These are phyloP conservation scores for Acanthamoeba culbertsoni DNA, from an alignment of 208 protist genomes.

Conservation along the genomic window DNA sequence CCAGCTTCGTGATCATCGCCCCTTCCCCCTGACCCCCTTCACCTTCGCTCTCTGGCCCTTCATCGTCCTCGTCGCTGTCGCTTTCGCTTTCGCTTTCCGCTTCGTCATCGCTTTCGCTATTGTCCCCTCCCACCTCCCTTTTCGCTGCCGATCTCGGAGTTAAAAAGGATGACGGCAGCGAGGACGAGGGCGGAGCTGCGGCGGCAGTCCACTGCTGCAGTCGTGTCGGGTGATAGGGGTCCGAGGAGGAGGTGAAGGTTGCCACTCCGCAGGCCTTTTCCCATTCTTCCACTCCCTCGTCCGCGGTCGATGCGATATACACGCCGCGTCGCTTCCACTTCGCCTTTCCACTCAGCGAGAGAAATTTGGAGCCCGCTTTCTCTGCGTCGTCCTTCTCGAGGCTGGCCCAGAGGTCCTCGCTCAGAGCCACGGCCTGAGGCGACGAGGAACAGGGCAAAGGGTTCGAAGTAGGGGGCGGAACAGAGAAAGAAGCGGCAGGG, in stretches of 20 bases:
- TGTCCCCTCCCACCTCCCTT: not conserved
- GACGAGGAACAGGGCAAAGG: not conserved
- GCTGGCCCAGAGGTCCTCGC: not conserved
- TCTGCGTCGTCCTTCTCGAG: not conserved
- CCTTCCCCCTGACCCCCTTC: too few relatives aligned
- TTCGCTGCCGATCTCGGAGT: not conserved
- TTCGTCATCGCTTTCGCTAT: not conserved
- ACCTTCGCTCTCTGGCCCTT: not conserved
- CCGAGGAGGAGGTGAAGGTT: not conserved
- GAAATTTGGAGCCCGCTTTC: not conserved
- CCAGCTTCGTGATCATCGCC: not conserved
- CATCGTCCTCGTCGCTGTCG: not conserved
- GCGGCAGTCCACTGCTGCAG: not conserved
- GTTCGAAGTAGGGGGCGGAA: not conserved
- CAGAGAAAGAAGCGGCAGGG: not conserved
- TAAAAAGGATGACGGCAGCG: not conserved
- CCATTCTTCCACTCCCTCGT: not conserved
- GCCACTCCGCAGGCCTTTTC: not conserved
- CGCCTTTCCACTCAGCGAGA: not conserved
- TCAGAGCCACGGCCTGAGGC: not conserved
- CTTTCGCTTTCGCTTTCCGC: not conserved
- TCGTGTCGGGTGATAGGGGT: not conserved
- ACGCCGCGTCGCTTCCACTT: not conserved
- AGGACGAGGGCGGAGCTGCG: not conserved
- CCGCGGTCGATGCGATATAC: not conserved